Conservation (phyloP, 768 basidiomycete genomes). For the Lentinula boryana region DNA sequence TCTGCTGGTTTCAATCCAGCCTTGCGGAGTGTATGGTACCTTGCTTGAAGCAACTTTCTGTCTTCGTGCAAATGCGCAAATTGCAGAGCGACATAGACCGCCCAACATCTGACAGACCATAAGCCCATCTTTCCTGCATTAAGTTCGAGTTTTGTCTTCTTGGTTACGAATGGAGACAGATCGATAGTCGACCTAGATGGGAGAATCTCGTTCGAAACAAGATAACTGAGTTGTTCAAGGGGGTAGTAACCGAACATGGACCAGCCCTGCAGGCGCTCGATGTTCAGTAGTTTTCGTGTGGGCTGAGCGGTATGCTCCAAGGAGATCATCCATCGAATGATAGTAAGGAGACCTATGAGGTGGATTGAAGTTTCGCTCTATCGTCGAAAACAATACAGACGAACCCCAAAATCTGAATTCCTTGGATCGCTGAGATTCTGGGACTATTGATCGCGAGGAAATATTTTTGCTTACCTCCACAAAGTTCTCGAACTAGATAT, state of each 20-base stretch:
- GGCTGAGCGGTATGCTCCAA: constrained; percentile 68
- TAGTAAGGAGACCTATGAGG: constrained; percentile 62
- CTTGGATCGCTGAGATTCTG: background rate
- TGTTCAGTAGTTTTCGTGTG: constrained; percentile 63
- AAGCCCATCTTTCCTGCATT: constrained; percentile 43
- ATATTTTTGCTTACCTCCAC: constrained; percentile 30
- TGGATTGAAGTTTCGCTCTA: background rate
- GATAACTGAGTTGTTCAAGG: constrained; percentile 69
- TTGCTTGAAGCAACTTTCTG: constrained; percentile 47
- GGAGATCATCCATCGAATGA: constrained; percentile 73
- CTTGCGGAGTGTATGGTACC: constrained; percentile 51
- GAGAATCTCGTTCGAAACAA: constrained; percentile 55
- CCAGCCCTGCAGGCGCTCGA: constrained; percentile 77
- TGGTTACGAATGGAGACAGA: constrained; percentile 36
- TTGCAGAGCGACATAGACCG: constrained; percentile 69
- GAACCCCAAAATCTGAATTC: constrained; percentile 61
- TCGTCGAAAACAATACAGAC: constrained; percentile 11
- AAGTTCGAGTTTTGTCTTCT: constrained; percentile 30
- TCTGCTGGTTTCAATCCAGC: constrained; percentile 40
- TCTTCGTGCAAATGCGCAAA: constrained; percentile 71
- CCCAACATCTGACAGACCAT: constrained; percentile 84
- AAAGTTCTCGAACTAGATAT: constrained; percentile 67
- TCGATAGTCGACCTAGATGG: constrained; percentile 34
- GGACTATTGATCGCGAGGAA: background rate
- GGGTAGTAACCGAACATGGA: constrained; percentile 79